Evolutionary conservation across 1,139 yeast species (phyloP), one percentile per base, ranked within the genome.

Genomic region (Debaryomyces coudertii): DNA sequence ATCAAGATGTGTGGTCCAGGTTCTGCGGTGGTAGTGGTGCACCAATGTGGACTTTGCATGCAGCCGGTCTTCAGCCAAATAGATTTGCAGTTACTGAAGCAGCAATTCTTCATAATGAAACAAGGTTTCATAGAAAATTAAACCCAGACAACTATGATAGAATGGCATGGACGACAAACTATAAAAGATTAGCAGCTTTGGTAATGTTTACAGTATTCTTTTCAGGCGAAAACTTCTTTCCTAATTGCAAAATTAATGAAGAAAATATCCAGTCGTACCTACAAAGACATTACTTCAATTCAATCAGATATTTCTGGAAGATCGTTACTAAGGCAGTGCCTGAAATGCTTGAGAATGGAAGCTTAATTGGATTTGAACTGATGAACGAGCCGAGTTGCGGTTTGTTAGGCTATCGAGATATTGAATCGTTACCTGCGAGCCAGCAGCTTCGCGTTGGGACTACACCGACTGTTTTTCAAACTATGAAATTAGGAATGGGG

Each of bases 11-110:
- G 12, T 92, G 98, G 98, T 86, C 95, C 5, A 71, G 97, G 43
- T 88, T 75, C 60, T 74, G 84, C 14, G 97, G 98, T n/a, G 98
- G 98, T 1, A 85, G 92, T 48, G 98, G 98, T 15, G 96, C 97
- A 5, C 97, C 98, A 0, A 57, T 89, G 65, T 92, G 98, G 98
- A 90, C 97, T 0, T 67, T 90, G n/a, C 85, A 87, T 58, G 95
- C 96, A n/a, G 96, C 95, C 2, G 97, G 97, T 1, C 69, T 92
- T 44, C 82, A 92, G 45, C 97, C 97, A 0, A 69, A 65, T 20
- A 66, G 79, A n/a, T 88, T 92, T 57, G 64, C 76, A 0, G 71
- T 52, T 1, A 86, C 92, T 0, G 86, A 85, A 51, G 95, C 95
- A 1, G 90, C 95, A 0, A 67, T 88, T 11, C 59, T 87, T n/a